Conservation (phyloP, 768 basidiomycete genomes). For the Rhizopogon salebrosus region DNA sequence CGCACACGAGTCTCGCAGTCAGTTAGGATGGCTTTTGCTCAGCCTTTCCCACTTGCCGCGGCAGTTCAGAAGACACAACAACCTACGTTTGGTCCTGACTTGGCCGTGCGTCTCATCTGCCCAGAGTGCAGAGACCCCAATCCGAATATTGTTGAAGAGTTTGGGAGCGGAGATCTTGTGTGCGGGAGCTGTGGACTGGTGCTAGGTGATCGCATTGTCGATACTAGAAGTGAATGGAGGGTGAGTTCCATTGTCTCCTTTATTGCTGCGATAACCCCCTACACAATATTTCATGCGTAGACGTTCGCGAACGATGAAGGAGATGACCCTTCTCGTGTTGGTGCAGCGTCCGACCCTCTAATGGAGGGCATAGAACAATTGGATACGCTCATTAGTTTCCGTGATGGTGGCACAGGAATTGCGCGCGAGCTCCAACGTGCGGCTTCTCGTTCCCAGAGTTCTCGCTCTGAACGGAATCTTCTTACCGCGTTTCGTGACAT, state of each 20-base stretch:
- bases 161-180: conserved; percentile 95
- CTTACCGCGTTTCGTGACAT: conserved; percentile 89
- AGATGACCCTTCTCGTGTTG: conserved; percentile 99
- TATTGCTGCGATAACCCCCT: conserved; percentile 12
- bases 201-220: conserved; percentile 92
- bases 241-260: conserved; percentile 45
- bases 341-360: conserved; percentile 89
- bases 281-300: conserved; percentile 37
- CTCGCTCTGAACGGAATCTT: conserved; percentile 80
- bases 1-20: conserved; percentile 9
- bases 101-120: conserved; percentile 87
- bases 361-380: conserved; percentile 94
- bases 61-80: conserved; percentile 43
- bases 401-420: conserved; percentile 91
- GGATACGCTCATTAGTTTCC: conserved; percentile 91
- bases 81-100: conserved; percentile 71
- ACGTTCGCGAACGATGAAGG: conserved; percentile 99
- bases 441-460: conserved; percentile 71
- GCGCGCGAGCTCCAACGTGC: conserved; percentile 92
- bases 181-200: conserved; percentile 92
- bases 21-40: conserved; percentile 55
- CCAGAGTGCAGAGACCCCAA: conserved; percentile 93
- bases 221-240: conserved; percentile 97
- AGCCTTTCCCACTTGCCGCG: conserved; percentile 77
- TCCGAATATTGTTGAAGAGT: conserved; percentile 95